A percentile compares a stretch with the other conserved stretches of the same genome.
These are phyloP conservation scores for Mrakia frigida DNA, from an alignment of 768 basidiomycete species.

Conservation along the genomic window DNA sequence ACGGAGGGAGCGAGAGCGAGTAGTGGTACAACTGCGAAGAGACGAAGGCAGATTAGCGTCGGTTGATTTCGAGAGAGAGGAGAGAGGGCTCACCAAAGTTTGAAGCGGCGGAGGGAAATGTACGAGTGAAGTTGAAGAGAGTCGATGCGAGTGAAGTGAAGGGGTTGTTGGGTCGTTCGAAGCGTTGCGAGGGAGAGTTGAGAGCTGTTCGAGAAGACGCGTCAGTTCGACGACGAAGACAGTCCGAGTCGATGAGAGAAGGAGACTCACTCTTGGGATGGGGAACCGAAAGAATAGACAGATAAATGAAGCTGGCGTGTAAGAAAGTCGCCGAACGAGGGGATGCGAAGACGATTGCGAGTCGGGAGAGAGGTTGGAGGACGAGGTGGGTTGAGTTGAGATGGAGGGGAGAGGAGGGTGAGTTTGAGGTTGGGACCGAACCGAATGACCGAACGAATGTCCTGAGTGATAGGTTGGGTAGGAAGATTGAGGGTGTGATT, in stretches of 20 bases:
- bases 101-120: too few species aligned
- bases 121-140: neutral
- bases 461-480: neutral
- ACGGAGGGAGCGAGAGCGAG: too few species aligned
- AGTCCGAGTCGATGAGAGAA: neutral
- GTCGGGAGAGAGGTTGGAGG: too few species aligned
- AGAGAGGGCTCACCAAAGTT: too few species aligned
- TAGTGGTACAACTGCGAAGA: too few species aligned
- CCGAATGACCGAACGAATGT: neutral
- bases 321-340: neutral
- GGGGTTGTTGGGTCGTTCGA: neutral
- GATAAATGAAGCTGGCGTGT: neutral
- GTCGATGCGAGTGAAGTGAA: neutral
- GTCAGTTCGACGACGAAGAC: neutral
- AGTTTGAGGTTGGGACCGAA: neutral
- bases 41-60: too few species aligned
- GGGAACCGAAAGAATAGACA: neutral
- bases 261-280: neutral
- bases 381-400: neutral
- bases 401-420: conserved; percentile 2
- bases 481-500: neutral
- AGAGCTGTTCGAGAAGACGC: neutral
- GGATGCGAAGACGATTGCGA: neutral
- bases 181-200: neutral
- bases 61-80: too few species aligned